Evolutionary conservation across 352 stramenopile species (phyloP).

Genomic region (Chrysophaeum taylorii): DNA sequence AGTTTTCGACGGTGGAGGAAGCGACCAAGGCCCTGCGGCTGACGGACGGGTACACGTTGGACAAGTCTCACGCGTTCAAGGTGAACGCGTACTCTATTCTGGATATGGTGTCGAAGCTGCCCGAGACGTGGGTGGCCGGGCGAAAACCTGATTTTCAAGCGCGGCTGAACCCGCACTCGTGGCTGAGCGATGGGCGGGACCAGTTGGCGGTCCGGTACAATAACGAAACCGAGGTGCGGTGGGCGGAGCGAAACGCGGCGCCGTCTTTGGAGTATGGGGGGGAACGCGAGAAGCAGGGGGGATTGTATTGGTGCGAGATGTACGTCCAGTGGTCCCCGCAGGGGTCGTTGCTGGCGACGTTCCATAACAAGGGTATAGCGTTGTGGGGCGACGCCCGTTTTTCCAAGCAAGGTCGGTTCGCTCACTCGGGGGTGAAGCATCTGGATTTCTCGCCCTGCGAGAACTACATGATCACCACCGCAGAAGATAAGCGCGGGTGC

Average conservation of each 20-base stretch:
- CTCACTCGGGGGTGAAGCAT: constrained; percentile 83
- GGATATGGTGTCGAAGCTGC: constrained; percentile 39
- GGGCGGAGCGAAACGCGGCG: constrained; percentile 64
- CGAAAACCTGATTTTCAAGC: constrained; percentile 65
- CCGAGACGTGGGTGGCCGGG: constrained; percentile 54
- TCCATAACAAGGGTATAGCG: constrained; percentile 89
- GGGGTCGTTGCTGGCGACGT: constrained; percentile 92
- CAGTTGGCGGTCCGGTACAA: constrained; percentile 86
- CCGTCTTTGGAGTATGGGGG: constrained; percentile 85
- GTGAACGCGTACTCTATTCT: constrained; percentile 77
- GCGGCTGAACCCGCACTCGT: constrained; percentile 78
- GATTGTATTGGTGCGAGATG: constrained; percentile 92
- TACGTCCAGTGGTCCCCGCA: constrained; percentile 93
- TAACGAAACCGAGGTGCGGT: constrained; percentile 90
- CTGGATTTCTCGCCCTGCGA: constrained; percentile 87
- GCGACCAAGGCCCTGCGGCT: constrained; percentile 55
- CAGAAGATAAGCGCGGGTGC: constrained; percentile 76
- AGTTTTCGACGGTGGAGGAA: constrained; percentile 51
- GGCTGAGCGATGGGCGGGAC: constrained; percentile 81
- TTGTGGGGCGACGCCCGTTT: constrained; percentile 92
- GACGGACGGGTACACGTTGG: constrained; percentile 50
- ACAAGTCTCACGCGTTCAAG: constrained; percentile 91
- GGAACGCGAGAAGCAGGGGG: constrained; percentile 81
- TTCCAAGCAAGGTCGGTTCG: constrained; percentile 91
- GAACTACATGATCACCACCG: constrained; percentile 88